Evolutionary conservation across 352 stramenopile species (phyloP), one percentile per base, ranked within the genome.

Genomic region (Phytophthora cryptogea): DNA sequence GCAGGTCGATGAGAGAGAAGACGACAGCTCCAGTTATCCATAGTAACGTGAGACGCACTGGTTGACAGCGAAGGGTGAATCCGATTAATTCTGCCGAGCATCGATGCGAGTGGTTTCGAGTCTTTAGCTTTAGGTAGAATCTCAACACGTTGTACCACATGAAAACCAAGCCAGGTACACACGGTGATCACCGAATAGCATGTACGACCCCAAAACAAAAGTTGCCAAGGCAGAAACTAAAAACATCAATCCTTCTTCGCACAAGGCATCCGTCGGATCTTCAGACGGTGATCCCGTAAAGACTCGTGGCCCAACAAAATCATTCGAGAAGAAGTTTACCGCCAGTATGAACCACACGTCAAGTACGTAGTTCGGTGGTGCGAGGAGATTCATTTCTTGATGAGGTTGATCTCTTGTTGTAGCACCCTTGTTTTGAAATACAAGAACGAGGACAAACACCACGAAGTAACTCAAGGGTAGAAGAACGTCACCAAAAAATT

Each of bases 21-120:
- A 68, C 33, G 7, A 66, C 23, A 3, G 54, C 53, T 5, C 40
- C 57, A 8, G 50, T 72, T 14, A 81, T 46, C 74, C 71, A 83
- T 11, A 37, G 43, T 46, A 83, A 80, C 10, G 17, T n/a, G 17
- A 62, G n/a, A 35, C 36, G 35, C 13, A 62, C n/a, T 2, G 27
- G 35, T 10, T 55, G 2, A 27, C 47, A n/a, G 6, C 16, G 11
- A 2, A 42, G 7, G 13, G n/a, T 16, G 14, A 49, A 28, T 9
- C 11, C 26, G 6, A 33, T 20, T 37, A 41, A 32, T 6, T 56
- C 49, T 11, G 11, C 4, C 28, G 35, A 5, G 6, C 16, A 8
- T 1, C 6, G 10, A 44, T 14, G 39, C 8, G 39, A n/a, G n/a
- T 30, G 39, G 1, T 45, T 28, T 26, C 17, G 10, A 8, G 11